phyloP scores from a whole-genome alignment of 2,329 filamentous ascomycete genomes.

The Venturiaceae sp. region DNA sequence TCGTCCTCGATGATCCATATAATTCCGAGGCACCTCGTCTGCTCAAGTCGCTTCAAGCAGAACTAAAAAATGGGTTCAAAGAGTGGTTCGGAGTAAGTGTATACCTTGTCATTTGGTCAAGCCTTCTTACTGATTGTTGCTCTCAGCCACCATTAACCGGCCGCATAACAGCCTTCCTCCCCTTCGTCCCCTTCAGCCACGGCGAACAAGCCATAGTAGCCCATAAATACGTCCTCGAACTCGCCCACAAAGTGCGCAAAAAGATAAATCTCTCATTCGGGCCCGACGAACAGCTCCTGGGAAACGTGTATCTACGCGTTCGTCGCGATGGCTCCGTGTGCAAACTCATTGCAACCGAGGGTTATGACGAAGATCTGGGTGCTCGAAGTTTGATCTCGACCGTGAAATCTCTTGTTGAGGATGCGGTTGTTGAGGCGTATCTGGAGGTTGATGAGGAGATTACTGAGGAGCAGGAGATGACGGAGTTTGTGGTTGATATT shows the following conservation, averaged over 20 bases:
- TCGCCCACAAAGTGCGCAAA: conserved; percentile 14
- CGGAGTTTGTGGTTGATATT: no score
- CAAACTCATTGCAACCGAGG: neutral
- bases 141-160: conserved; percentile 27
- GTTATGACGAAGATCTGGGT: neutral
- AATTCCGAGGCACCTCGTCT: conserved; percentile 9
- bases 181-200: conserved; percentile 32
- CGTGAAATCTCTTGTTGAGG: neutral
- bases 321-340: conserved; percentile 1
- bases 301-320: conserved; percentile 10
- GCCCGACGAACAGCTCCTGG: neutral
- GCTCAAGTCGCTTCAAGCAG: conserved; percentile 15
- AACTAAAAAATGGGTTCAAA: conserved; percentile 17
- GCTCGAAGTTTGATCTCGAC: neutral
- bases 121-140: conserved; percentile 12
- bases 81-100: conserved; percentile 14
- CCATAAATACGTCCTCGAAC: conserved; percentile 31
- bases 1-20: conserved; percentile 10
- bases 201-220: conserved; percentile 31
- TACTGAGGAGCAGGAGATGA: no score
- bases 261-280: conserved; percentile 6
- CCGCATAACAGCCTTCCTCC: conserved; percentile 31
- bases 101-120: conserved; percentile 3
- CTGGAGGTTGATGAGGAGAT: neutral
- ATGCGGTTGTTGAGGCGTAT: neutral